These are phyloP conservation scores for Colletotrichum australisinense DNA, from an alignment of 2,329 filamentous ascomycete species.

Conservation along the genomic window DNA sequence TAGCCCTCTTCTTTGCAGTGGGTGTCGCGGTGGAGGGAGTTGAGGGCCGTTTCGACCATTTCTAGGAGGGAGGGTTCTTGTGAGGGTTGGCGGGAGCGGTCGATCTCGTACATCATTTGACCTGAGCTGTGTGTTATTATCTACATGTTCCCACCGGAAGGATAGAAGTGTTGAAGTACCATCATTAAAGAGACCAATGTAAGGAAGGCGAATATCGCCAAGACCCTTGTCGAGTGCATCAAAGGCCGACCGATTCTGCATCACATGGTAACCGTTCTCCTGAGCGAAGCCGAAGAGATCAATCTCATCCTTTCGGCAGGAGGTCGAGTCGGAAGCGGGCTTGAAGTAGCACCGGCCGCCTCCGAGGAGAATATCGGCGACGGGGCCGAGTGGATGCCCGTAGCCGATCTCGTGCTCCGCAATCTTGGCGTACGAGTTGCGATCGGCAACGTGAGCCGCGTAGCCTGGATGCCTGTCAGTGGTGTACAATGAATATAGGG, in stretches of 20 bases:
- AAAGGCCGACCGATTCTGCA: conserved; percentile 49
- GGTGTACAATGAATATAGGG: not conserved
- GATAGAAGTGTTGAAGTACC: conserved; percentile 26
- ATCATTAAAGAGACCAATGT: conserved; percentile 52
- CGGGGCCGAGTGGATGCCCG: conserved; percentile 50
- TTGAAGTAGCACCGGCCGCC: conserved; percentile 55
- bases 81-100: conserved; percentile 42
- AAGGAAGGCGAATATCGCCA: conserved; percentile 45
- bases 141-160: too few relatives aligned
- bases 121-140: conserved; percentile 9
- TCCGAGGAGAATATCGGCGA: conserved; percentile 52
- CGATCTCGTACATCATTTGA: conserved; percentile 48
- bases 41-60: conserved; percentile 51
- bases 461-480: conserved; percentile 37
- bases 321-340: conserved; percentile 47
- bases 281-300: conserved; percentile 49
- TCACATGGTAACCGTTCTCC: conserved; percentile 48
- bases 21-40: conserved; percentile 48
- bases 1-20: conserved; percentile 47
- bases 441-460: conserved; percentile 46
- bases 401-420: conserved; percentile 52
- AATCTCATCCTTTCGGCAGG: conserved; percentile 50
- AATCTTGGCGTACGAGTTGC: conserved; percentile 49
- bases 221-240: conserved; percentile 43
- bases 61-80: conserved; percentile 53